Percentiles rank a stretch among this genome's conserved stretches.
Evolutionary conservation across 192 early-diverging fungal species (phyloP).

Genomic region (Dissophora globulifera): DNA sequence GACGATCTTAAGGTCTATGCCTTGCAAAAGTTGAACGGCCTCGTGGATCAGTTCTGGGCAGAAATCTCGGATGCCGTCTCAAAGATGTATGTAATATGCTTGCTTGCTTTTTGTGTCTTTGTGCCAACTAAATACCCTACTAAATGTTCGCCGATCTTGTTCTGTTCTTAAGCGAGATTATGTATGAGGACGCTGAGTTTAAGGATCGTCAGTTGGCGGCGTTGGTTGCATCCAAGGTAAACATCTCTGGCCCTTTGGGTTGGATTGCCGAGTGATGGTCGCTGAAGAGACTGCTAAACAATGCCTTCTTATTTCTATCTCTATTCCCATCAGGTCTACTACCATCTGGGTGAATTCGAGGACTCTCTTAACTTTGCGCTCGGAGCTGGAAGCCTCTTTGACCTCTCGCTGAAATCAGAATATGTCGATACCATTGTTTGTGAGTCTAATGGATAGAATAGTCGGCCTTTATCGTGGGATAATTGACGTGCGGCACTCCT

Average conservation of each 20-base stretch:
- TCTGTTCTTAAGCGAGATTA: constrained; percentile 78
- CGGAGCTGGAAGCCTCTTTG: constrained; percentile 91
- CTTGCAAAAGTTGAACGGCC: constrained; percentile 85
- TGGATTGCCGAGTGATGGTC: too few relatives aligned
- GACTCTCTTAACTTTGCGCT: constrained; percentile 96
- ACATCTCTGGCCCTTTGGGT: too few relatives aligned
- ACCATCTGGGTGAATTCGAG: constrained; percentile 95
- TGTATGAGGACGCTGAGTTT: constrained; percentile 93
- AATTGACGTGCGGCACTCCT: too few relatives aligned
- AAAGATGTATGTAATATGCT: constrained; percentile 79
- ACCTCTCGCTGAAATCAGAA: constrained; percentile 81
- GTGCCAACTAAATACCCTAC: too few relatives aligned
- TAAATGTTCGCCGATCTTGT: too few relatives aligned
- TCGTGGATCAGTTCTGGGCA: constrained; percentile 97
- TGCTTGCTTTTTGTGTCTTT: too few relatives aligned
- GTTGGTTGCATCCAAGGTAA: constrained; percentile 95
- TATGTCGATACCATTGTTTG: constrained; percentile 96
- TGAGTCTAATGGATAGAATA: constrained; percentile 48
- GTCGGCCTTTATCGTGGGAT: neutral
- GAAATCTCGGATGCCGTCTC: constrained; percentile 95
- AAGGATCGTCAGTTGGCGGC: constrained; percentile 89
- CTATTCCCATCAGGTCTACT: constrained; percentile 79
- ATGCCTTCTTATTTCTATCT: neutral
- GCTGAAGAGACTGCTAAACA: neutral
- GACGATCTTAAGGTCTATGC: constrained; percentile 94